Evolutionary conservation across 179 eudicot species (phyloP).

Genomic region (Corrigiola litoralis): DNA sequence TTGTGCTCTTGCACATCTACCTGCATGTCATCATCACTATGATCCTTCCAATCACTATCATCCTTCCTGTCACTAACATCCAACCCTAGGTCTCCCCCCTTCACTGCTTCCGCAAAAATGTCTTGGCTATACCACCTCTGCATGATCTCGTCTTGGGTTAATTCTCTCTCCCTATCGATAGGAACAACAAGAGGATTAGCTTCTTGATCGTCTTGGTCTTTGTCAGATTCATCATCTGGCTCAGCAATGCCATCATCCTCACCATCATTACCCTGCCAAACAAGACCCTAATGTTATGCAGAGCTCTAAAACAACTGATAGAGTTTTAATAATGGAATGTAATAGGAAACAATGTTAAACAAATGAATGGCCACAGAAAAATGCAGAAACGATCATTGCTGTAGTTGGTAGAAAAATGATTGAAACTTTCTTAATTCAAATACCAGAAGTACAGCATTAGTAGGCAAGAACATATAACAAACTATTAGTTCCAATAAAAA

Average conservation of each 20-base stretch:
- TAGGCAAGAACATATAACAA: background rate
- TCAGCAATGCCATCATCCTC: conserved; percentile 31
- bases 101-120: conserved; percentile 66
- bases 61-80: conserved; percentile 46
- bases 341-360: no score
- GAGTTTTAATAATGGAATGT: no score
- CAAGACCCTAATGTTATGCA: conserved; percentile 5
- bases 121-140: conserved; percentile 71
- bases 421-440: background rate
- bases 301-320: no score
- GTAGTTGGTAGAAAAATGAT: no score
- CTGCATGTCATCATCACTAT: conserved; percentile 51
- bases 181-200: conserved; percentile 81
- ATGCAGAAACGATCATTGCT: no score
- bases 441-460: background rate
- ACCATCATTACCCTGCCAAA: conserved; percentile 45
- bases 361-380: no score
- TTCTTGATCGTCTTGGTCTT: conserved; percentile 25
- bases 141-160: conserved; percentile 66
- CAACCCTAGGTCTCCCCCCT: conserved; percentile 35
- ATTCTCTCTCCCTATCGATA: conserved; percentile 40
- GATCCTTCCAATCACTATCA: conserved; percentile 31
- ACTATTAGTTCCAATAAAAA: background rate
- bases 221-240: conserved; percentile 35
- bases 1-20: conserved; percentile 29